Percentiles rank a stretch among this genome's conserved stretches.
These are phyloP conservation scores for Fusarium sp. DNA, from an alignment of 2,329 filamentous ascomycete genomes.

Conservation along the genomic window DNA sequence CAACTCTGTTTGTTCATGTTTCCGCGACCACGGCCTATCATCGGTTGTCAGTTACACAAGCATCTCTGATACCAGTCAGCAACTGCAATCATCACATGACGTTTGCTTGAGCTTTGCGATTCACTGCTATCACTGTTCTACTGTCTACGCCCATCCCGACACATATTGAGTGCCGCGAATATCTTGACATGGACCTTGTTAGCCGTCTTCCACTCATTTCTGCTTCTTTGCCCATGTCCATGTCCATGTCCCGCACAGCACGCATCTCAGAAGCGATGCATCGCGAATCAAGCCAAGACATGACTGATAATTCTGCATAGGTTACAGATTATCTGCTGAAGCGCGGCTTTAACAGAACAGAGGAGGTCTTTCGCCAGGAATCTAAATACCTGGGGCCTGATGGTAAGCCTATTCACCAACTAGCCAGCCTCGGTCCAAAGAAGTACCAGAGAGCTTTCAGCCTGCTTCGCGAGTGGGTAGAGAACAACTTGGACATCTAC, in stretches of 20 bases:
- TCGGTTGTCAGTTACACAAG: conserved; percentile 4
- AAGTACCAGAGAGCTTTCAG: conserved; percentile 83
- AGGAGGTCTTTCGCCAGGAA: conserved; percentile 91
- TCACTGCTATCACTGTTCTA: not conserved
- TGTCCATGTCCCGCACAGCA: not conserved
- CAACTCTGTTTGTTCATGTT: not conserved
- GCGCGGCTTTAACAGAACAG: conserved; percentile 91
- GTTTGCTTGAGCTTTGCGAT: not conserved
- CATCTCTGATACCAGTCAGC: not conserved
- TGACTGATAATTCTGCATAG: conserved; percentile 49
- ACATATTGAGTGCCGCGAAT: not conserved
- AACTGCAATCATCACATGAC: not conserved
- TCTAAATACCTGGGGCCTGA: conserved; percentile 85
- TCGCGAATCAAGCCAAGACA: not conserved
- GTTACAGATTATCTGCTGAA: conserved; percentile 96
- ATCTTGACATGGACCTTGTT: not conserved
- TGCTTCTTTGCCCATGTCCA: not conserved
- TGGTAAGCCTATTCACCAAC: conserved; percentile 77
- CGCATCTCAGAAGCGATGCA: not conserved
- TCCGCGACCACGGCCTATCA: not conserved
- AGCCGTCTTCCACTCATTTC: not conserved
- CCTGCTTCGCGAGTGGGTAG: conserved; percentile 82
- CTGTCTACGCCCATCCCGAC: not conserved
- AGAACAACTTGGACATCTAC: conserved; percentile 93
- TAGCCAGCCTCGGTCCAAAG: conserved; percentile 76